Conservation (phyloP, 2,329 filamentous ascomycete species). For the Aspergillus piperis region DNA sequence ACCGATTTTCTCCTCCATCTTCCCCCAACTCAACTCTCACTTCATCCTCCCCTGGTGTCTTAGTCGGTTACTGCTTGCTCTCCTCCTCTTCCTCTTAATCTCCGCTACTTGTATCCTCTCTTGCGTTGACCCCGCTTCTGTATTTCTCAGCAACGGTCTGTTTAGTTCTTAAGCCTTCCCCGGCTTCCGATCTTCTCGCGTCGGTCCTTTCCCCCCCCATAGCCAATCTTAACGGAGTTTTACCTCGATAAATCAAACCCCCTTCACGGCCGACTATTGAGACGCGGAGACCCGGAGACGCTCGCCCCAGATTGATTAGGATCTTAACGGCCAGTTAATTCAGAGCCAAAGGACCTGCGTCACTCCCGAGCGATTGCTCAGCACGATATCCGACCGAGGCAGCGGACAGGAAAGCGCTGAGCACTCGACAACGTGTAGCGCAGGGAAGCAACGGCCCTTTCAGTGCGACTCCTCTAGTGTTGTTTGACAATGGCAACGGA, state of each 20-base stretch:
- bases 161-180: neutral
- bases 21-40: conserved; percentile 3
- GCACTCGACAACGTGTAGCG: neutral
- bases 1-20: conserved; percentile 13
- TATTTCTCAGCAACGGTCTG: neutral
- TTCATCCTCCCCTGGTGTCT: conserved; percentile 9
- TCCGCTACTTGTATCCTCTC: neutral
- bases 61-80: neutral
- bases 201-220: neutral
- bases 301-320: neutral
- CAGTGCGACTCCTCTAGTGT: neutral
- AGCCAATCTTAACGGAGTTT: neutral
- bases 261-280: neutral
- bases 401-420: neutral
- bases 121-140: neutral
- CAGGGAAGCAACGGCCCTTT: conserved; percentile 1
- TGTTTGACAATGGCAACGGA: conserved; percentile 31
- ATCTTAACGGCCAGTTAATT: neutral
- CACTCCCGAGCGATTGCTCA: neutral
- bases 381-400: neutral
- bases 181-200: neutral
- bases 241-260: neutral
- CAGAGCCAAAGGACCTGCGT: neutral
- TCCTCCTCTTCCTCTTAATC: neutral
- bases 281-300: neutral